Percentiles rank a stretch among this genome's conserved stretches.
These are phyloP conservation scores for Zalaria obscura DNA, from an alignment of 2,329 filamentous ascomycete species.

Conservation along the genomic window DNA sequence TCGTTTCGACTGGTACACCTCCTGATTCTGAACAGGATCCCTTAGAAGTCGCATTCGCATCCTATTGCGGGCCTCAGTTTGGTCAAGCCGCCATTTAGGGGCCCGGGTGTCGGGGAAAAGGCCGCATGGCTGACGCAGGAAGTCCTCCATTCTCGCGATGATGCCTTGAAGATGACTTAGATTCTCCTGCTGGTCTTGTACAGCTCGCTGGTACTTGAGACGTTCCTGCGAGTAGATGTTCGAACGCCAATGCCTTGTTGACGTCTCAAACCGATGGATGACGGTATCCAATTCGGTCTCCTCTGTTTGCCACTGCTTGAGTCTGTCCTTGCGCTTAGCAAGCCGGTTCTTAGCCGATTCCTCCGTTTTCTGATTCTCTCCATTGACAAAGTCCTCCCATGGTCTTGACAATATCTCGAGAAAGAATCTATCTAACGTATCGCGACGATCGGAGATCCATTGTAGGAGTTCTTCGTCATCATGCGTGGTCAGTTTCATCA, in stretches of 20 bases:
- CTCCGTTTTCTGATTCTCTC: constrained; percentile 68
- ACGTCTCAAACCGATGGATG: constrained; percentile 69
- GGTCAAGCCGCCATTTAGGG: constrained; percentile 80
- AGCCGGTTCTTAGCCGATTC: constrained; percentile 60
- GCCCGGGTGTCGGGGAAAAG: constrained; percentile 50
- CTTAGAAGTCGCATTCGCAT: constrained; percentile 83
- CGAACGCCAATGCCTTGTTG: constrained; percentile 82
- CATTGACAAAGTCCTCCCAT: constrained; percentile 78
- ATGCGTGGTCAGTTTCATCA: constrained; percentile 71
- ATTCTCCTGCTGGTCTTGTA: constrained; percentile 91
- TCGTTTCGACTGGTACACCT: constrained; percentile 74
- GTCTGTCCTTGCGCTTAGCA: constrained; percentile 62
- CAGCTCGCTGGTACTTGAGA: constrained; percentile 73
- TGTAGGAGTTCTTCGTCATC: constrained; percentile 78
- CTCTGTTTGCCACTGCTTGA: constrained; percentile 67
- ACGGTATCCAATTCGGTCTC: constrained; percentile 55
- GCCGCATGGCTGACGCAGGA: constrained; percentile 65
- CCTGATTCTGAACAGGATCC: constrained; percentile 52
- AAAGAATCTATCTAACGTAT: constrained; percentile 69
- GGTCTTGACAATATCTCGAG: constrained; percentile 63
- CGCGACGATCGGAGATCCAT: constrained; percentile 76
- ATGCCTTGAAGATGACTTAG: constrained; percentile 60
- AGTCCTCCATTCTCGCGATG: constrained; percentile 65
- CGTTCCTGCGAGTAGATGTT: constrained; percentile 91
- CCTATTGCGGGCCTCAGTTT: constrained; percentile 87